Percentiles rank a stretch among this genome's conserved stretches.
Conservation (phyloP, 805 yeast species). For the Jamesozyma hellenica region DNA sequence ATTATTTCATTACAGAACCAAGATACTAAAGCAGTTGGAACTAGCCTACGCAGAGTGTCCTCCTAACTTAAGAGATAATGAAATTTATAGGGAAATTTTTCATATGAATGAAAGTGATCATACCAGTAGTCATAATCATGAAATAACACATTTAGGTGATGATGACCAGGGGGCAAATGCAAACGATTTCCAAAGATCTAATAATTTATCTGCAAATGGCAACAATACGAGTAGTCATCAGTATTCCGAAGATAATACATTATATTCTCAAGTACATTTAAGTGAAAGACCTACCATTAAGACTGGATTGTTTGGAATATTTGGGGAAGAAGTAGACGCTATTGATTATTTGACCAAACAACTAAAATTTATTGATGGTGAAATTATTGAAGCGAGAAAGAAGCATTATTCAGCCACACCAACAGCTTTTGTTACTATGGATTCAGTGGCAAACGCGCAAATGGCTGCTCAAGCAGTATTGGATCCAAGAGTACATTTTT, state of each 20-base stretch:
- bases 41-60: slow-evolving; percentile 32
- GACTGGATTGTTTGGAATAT: slow-evolving; percentile 49
- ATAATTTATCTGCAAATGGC: slow-evolving; percentile 3
- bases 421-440: slow-evolving; percentile 91
- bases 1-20: slow-evolving; percentile 50
- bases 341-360: slow-evolving; percentile 66
- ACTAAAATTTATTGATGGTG: slow-evolving; percentile 58
- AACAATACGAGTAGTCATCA: background rate
- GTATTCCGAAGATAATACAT: slow-evolving; percentile 12
- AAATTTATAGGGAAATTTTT: slow-evolving; percentile 19
- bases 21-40: slow-evolving; percentile 51
- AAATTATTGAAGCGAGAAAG: slow-evolving; percentile 53
- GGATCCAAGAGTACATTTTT: slow-evolving; percentile 77
- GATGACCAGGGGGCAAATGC: background rate
- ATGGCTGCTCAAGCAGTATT: slow-evolving; percentile 92
- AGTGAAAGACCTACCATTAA: slow-evolving; percentile 52
- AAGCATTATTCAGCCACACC: slow-evolving; percentile 74
- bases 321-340: slow-evolving; percentile 70
- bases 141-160: background rate
- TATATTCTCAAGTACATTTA: slow-evolving; percentile 22
- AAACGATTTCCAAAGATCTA: background rate
- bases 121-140: background rate
- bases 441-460: slow-evolving; percentile 89
- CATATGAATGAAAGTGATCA: slow-evolving; percentile 7
- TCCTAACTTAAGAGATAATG: slow-evolving; percentile 15